phyloP scores from a whole-genome alignment of 164 flowering plant species.

The Kalanchoe fedtschenkoi region DNA sequence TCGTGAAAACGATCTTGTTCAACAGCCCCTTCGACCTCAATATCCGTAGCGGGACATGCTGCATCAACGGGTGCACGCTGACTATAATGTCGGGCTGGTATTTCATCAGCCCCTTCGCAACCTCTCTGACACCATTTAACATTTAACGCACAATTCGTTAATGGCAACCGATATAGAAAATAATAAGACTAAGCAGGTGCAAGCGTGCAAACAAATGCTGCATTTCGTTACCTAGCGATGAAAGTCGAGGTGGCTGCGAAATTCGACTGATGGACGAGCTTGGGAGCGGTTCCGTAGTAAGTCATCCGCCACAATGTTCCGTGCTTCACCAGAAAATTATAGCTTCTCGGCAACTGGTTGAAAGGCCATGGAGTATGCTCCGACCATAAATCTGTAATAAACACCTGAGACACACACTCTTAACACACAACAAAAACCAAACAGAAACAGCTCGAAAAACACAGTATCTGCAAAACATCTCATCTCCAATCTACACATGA shows the following conservation, averaged over 20 bases:
- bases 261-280: conserved; percentile 75
- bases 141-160: neutral
- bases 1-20: conserved; percentile 85
- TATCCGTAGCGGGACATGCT: conserved; percentile 90
- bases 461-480: conserved; percentile 1
- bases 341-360: conserved; percentile 90
- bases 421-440: conserved; percentile 18
- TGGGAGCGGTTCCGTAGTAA: conserved; percentile 75
- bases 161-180: neutral
- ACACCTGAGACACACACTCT: conserved; percentile 64
- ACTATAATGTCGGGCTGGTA: conserved; percentile 91
- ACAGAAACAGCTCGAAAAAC: no score
- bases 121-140: conserved; percentile 40
- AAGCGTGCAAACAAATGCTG: no score
- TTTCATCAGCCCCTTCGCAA: conserved; percentile 87
- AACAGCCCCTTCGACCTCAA: conserved; percentile 74
- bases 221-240: conserved; percentile 57
- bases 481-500: neutral
- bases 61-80: conserved; percentile 97
- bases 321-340: conserved; percentile 87
- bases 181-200: neutral
- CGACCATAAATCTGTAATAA: conserved; percentile 89
- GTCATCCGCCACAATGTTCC: conserved; percentile 87
- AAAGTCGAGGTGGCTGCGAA: conserved; percentile 92
- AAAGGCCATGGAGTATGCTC: conserved; percentile 99